Percentiles rank a stretch among this genome's conserved stretches.
Evolutionary conservation across 1,139 yeast species (phyloP).

Genomic region (Blastobotrys illinoisensis): DNA sequence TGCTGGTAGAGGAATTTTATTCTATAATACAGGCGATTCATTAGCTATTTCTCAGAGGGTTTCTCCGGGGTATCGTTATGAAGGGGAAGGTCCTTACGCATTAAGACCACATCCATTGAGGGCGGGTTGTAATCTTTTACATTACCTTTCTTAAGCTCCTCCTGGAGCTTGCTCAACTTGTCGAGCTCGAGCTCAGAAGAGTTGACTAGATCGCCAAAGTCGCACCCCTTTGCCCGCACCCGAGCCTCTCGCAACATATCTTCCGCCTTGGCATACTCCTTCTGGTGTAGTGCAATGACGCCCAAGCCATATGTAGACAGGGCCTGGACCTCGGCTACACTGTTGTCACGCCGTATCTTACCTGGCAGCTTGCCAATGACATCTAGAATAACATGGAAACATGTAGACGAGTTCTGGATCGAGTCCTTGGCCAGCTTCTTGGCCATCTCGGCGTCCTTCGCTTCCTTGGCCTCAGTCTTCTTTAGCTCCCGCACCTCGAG

Average conservation of each 20-base stretch:
- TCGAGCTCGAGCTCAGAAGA: slow-evolving; percentile 64
- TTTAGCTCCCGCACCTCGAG: slow-evolving; percentile 47
- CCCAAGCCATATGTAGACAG: slow-evolving; percentile 83
- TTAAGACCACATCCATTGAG: slow-evolving; percentile 21
- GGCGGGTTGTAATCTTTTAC: slow-evolving; percentile 17
- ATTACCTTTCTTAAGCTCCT: slow-evolving; percentile 19
- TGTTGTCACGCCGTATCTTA: slow-evolving; percentile 38
- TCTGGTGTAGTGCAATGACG: slow-evolving; percentile 59
- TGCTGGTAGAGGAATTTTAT: no score
- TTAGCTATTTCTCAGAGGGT: background rate
- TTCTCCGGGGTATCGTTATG: background rate
- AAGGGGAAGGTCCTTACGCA: slow-evolving; percentile 11
- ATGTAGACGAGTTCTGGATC: slow-evolving; percentile 18
- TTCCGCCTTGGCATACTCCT: slow-evolving; percentile 53
- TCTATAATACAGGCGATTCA: slow-evolving; percentile 1
- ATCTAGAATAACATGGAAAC: slow-evolving; percentile 40
- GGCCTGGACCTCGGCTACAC: slow-evolving; percentile 62
- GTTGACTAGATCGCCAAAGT: slow-evolving; percentile 54
- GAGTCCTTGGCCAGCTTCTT: slow-evolving; percentile 20
- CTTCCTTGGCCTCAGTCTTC: slow-evolving; percentile 19
- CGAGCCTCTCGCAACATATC: slow-evolving; percentile 63
- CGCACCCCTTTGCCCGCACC: slow-evolving; percentile 62
- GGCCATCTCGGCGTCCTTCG: slow-evolving; percentile 21
- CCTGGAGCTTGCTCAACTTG: slow-evolving; percentile 38
- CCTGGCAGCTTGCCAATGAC: slow-evolving; percentile 50